Evolutionary conservation across 2,329 filamentous ascomycete species (phyloP).

Genomic region (Cladosporium cucumerinum): DNA sequence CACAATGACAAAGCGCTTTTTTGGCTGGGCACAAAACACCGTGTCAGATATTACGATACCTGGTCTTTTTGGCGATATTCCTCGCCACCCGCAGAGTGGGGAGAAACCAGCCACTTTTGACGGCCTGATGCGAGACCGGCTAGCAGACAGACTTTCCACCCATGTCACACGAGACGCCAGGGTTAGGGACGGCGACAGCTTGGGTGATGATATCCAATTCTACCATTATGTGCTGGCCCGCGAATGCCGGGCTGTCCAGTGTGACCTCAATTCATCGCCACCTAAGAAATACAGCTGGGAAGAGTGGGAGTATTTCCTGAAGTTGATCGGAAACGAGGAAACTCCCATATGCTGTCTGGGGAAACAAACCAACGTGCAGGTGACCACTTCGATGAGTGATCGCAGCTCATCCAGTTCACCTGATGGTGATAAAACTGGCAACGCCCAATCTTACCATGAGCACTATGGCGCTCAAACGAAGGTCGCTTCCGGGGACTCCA

Average conservation of each 20-base stretch:
- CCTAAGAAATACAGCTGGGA: slow-evolving; percentile 36
- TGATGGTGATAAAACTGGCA: slow-evolving; percentile 9
- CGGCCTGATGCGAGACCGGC: slow-evolving; percentile 20
- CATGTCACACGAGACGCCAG: not conserved
- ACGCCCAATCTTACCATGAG: not conserved
- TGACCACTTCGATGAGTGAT: not conserved
- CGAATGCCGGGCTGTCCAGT: slow-evolving; percentile 44
- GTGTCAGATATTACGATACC: slow-evolving; percentile 3
- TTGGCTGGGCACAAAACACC: not conserved
- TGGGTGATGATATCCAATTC: slow-evolving; percentile 50
- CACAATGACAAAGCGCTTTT: not conserved
- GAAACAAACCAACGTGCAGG: slow-evolving; percentile 16
- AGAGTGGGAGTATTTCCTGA: slow-evolving; percentile 50
- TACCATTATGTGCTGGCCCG: slow-evolving; percentile 49
- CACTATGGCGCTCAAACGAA: not conserved
- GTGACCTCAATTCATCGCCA: slow-evolving; percentile 40
- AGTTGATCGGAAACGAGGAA: slow-evolving; percentile 46
- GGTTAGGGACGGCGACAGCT: slow-evolving; percentile 37
- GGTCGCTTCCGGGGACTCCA: not conserved
- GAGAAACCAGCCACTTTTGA: not conserved
- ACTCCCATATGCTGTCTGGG: slow-evolving; percentile 22
- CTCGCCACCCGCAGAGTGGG: not conserved
- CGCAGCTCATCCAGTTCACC: not conserved
- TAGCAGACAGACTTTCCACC: slow-evolving; percentile 25
- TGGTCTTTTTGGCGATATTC: slow-evolving; percentile 9